phyloP scores from a whole-genome alignment of 441 rosid species.

The Populus hybrid region DNA sequence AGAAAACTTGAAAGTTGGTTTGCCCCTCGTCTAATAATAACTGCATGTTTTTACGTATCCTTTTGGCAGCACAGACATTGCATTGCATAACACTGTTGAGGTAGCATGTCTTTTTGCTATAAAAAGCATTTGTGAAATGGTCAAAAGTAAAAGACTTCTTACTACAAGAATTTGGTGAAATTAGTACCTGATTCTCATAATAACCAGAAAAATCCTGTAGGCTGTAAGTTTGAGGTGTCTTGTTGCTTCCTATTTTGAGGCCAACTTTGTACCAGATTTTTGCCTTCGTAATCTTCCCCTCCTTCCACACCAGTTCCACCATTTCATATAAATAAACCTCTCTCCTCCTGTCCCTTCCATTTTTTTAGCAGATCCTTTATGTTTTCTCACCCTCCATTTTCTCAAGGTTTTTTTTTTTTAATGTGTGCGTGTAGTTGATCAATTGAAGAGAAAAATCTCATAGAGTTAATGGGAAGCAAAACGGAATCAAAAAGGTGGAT shows the following conservation, averaged over 20 bases:
- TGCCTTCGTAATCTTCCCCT: not conserved
- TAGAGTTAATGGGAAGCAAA: slow-evolving; percentile 12
- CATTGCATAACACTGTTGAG: not conserved
- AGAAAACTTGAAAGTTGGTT: too few species aligned
- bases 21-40: not conserved
- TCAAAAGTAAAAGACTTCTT: not conserved
- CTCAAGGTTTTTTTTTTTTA: too few species aligned
- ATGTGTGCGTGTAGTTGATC: too few species aligned
- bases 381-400: not conserved
- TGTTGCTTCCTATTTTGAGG: slow-evolving; percentile 7
- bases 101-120: not conserved
- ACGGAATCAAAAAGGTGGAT: slow-evolving; percentile 46
- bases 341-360: not conserved
- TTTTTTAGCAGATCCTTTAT: not conserved
- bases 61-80: not conserved
- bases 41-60: not conserved
- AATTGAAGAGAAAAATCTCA: too few species aligned
- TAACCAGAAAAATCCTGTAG: not conserved
- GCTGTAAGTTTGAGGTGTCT: not conserved
- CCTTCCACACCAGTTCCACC: slow-evolving; percentile 11
- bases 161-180: not conserved
- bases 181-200: not conserved
- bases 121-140: not conserved
- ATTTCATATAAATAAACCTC: slow-evolving; percentile 6
- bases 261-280: not conserved